These are phyloP conservation scores for Entophlyctis luteolus DNA, from an alignment of 192 early-diverging fungal genomes.

Conservation along the genomic window DNA sequence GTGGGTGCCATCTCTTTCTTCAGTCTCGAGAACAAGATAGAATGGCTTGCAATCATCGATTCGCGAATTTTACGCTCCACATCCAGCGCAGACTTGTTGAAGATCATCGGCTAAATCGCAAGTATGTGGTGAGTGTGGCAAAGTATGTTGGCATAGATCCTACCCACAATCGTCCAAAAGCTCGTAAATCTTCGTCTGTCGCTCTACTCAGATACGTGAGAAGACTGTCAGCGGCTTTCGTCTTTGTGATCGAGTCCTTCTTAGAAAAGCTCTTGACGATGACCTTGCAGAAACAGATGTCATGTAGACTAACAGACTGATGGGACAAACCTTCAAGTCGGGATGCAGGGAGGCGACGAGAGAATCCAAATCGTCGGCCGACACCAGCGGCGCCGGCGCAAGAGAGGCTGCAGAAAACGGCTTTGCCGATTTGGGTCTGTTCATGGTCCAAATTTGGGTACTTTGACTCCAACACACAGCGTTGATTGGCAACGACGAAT, in stretches of 20 bases:
- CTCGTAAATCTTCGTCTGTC: neutral
- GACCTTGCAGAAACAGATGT: too few relatives aligned
- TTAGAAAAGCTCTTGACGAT: slow-evolving; percentile 84
- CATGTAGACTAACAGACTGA: too few relatives aligned
- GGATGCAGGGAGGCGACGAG: too few relatives aligned
- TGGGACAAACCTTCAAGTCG: too few relatives aligned
- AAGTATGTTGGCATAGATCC: neutral
- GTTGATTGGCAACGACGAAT: too few relatives aligned
- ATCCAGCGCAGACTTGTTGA: slow-evolving; percentile 66
- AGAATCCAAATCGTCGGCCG: too few relatives aligned
- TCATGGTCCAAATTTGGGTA: too few relatives aligned
- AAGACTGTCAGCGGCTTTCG: slow-evolving; percentile 83
- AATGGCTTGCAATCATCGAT: slow-evolving; percentile 63
- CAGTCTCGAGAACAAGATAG: slow-evolving; percentile 57
- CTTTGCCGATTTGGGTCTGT: too few relatives aligned
- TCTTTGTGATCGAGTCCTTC: slow-evolving; percentile 79
- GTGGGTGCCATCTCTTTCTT: slow-evolving; percentile 74
- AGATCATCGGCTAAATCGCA: slow-evolving; percentile 54
- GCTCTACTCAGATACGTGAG: slow-evolving; percentile 49
- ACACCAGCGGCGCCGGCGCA: too few relatives aligned
- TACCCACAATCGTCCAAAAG: slow-evolving; percentile 21
- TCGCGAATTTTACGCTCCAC: slow-evolving; percentile 81
- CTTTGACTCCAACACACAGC: too few relatives aligned
- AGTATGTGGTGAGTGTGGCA: neutral
- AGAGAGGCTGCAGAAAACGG: too few relatives aligned